A percentile compares a stretch with the other conserved stretches of the same genome.
phyloP scores from a whole-genome alignment of 1,284 basidiomycete species.

The Cryptococcus sp. region DNA sequence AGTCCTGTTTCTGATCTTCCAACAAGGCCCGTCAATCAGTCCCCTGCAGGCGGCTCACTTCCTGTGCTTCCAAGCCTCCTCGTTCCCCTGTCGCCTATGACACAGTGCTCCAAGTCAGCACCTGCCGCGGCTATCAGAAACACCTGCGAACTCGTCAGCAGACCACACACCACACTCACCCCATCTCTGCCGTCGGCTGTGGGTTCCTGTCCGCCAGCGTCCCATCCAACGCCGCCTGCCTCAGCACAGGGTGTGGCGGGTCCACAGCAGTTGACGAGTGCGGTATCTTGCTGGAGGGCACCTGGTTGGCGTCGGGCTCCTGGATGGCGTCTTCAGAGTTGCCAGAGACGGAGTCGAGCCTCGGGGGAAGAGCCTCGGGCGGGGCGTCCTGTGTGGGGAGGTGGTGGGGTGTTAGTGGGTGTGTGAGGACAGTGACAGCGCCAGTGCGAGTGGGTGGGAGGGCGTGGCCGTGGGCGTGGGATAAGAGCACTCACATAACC shows the following conservation, averaged over 20 bases:
- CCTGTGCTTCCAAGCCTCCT: constrained; percentile 31
- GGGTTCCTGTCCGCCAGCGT: constrained; percentile 33
- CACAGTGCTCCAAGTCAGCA: neutral
- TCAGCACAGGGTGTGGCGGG: constrained; percentile 35
- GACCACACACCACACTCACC: constrained; percentile 27
- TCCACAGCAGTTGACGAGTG: constrained; percentile 33
- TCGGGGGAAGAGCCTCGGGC: constrained; percentile 25
- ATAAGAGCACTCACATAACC: constrained; percentile 27
- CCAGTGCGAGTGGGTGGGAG: no score
- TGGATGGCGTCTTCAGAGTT: constrained; percentile 12
- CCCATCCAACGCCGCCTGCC: constrained; percentile 31
- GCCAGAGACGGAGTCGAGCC: constrained; percentile 26
- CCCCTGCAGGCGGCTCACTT: no score
- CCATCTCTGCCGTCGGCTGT: constrained; percentile 30
- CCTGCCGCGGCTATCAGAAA: neutral
- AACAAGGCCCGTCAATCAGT: neutral
- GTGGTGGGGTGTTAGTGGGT: neutral
- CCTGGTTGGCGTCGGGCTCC: constrained; percentile 13
- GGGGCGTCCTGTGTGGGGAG: constrained; percentile 15
- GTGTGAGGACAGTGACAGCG: neutral
- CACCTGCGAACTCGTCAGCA: neutral
- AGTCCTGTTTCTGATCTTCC: no score
- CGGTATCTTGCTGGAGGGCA: constrained; percentile 24
- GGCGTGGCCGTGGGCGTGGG: no score
- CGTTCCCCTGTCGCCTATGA: constrained; percentile 15